Conservation (phyloP, 2,329 filamentous ascomycete genomes). For the Stemphylium vesicarium region DNA sequence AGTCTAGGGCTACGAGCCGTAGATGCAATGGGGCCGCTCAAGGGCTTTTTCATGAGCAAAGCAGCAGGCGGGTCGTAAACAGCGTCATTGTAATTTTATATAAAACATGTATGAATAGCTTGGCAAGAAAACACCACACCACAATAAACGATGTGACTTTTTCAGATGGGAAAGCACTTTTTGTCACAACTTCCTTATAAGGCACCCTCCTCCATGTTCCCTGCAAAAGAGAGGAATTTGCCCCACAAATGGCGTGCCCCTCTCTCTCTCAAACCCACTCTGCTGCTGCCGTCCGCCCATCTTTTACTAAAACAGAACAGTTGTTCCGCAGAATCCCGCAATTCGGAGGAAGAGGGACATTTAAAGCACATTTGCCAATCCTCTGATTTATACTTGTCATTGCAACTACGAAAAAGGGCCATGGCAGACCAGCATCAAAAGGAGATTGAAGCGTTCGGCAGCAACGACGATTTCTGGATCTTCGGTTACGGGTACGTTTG, state of each 20-base stretch:
- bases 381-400: not conserved
- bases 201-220: too few relatives aligned
- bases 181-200: too few relatives aligned
- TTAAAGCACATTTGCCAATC: not conserved
- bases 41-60: slow-evolving; percentile 82
- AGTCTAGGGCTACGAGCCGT: slow-evolving; percentile 79
- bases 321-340: too few relatives aligned
- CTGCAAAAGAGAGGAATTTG: too few relatives aligned
- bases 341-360: too few relatives aligned
- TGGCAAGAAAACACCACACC: not conserved
- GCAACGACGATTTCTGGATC: slow-evolving; percentile 80
- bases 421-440: slow-evolving; percentile 36
- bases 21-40: slow-evolving; percentile 75
- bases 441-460: slow-evolving; percentile 43
- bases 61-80: slow-evolving; percentile 53
- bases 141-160: not conserved
- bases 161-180: not conserved
- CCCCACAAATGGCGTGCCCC: too few relatives aligned
- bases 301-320: too few relatives aligned
- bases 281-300: too few relatives aligned
- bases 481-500: slow-evolving; percentile 87
- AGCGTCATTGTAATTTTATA: slow-evolving; percentile 18
- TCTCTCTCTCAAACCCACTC: too few relatives aligned
- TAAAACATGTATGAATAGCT: slow-evolving; percentile 9
- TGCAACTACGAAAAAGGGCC: too few relatives aligned